These are phyloP conservation scores for Populus ilicifolia DNA, from an alignment of 345 rosid genomes.

Conservation along the genomic window DNA sequence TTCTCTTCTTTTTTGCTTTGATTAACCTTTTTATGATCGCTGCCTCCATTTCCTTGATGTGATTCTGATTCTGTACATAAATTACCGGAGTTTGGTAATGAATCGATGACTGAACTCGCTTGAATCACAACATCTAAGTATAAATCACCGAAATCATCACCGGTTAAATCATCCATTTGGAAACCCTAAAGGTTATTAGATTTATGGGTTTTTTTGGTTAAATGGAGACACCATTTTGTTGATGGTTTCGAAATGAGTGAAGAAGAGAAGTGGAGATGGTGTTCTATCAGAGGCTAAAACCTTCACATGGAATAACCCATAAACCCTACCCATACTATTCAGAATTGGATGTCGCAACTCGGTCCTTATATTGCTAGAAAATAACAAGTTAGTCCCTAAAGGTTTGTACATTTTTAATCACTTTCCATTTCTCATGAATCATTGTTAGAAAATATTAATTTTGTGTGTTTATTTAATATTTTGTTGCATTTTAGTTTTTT, in stretches of 20 bases:
- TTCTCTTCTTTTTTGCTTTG: neutral
- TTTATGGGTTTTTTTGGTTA: neutral
- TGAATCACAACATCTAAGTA: conserved; percentile 48
- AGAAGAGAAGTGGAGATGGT: neutral
- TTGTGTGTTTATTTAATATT: no score
- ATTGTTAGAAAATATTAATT: no score
- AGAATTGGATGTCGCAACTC: no score
- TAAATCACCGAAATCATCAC: conserved; percentile 61
- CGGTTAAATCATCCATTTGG: conserved; percentile 32
- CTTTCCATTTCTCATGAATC: no score
- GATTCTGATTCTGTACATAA: conserved; percentile 16
- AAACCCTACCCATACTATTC: neutral
- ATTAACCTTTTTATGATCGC: neutral
- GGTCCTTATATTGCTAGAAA: no score
- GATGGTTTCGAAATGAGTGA: neutral
- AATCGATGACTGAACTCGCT: conserved; percentile 27
- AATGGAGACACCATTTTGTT: neutral
- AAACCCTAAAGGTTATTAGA: neutral
- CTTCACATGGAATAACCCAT: conserved; percentile 1
- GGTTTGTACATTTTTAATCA: no score
- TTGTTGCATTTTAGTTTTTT: no score
- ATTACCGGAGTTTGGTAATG: conserved; percentile 6
- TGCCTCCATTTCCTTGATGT: neutral
- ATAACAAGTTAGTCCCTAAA: no score
- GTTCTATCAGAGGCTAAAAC: neutral